Base-by-base conservation (phyloP, 2,329 filamentous ascomycete species). In the Polytolypa hystricis region DNA sequence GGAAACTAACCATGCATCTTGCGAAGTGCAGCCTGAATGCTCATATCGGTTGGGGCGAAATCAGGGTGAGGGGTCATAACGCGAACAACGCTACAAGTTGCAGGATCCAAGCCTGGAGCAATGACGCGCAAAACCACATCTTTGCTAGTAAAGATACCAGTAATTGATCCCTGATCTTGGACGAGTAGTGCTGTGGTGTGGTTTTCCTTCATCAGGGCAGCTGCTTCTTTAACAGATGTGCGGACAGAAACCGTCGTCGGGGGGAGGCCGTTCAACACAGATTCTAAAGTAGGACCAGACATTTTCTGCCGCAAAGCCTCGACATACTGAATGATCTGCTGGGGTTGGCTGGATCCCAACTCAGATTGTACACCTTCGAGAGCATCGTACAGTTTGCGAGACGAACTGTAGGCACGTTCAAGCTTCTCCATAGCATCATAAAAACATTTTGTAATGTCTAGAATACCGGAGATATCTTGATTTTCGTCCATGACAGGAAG, bases 391-490 rank as follows among this genome's bases (percentile, higher is more conserved):
- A 98, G 74, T 64, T 95, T 94, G 49, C 91, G 79, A n/a, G 91
- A 98, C 11, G 91, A 96, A 47, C 85, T 86, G 61, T 98, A 98
- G 34, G 91, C 91, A 35, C 91, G 81, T 69, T 98, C 91, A 42
- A 98, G 69, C 70, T 98, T 98, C 70, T 98, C 91, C 91, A 98
- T 98, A 29, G 91, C 91, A 64, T 98, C 91, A 64, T 98, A 98
- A 64, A 98, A 98, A 65, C 91, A 98, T 65, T 96, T 98, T 39
- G 91, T 98, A 52, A 98, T 98, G 62, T 98, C 91, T 37, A 98
- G 69, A 48, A 98, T 87, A 68, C 91, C 91, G 5, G 87, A 93
- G 44, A 98, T 98, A 56, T 98, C 89, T 64, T 98, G 91, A 61
- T 98, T 96, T 69, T 98, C 91, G 62, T 98, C 91, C 91, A 98